Conservation (phyloP, 176 grass and related monocot genomes). For the Ensete glaucum region DNA sequence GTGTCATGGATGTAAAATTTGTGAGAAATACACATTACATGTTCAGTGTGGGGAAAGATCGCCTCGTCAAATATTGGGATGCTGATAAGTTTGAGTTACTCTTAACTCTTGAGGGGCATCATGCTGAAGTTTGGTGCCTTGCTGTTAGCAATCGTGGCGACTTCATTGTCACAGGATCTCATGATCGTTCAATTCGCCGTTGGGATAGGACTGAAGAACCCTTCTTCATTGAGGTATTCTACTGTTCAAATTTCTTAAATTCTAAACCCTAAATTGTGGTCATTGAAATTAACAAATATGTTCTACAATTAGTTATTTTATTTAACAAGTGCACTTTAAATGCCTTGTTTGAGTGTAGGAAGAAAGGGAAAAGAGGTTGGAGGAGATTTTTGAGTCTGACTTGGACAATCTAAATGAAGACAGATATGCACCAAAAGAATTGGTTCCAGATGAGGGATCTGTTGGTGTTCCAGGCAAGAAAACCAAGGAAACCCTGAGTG, state of each 20-base stretch:
- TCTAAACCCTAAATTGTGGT: neutral
- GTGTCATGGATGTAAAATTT: slow-evolving; percentile 94
- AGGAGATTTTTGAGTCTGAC: slow-evolving; percentile 86
- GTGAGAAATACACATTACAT: slow-evolving; percentile 88
- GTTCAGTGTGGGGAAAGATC: slow-evolving; percentile 95
- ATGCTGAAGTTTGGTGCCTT: slow-evolving; percentile 96
- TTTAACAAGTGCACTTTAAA: neutral
- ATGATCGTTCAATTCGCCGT: slow-evolving; percentile 84
- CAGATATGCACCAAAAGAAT: slow-evolving; percentile 71
- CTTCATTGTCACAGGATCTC: slow-evolving; percentile 85
- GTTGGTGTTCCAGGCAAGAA: slow-evolving; percentile 79
- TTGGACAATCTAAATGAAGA: slow-evolving; percentile 58
- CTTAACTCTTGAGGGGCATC: slow-evolving; percentile 90
- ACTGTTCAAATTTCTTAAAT: neutral
- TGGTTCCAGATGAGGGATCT: slow-evolving; percentile 70
- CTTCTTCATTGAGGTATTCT: slow-evolving; percentile 74
- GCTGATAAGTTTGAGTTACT: slow-evolving; percentile 97
- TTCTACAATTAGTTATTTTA: neutral
- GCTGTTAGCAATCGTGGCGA: slow-evolving; percentile 68
- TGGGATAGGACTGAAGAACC: slow-evolving; percentile 99
- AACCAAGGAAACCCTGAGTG: slow-evolving; percentile 79
- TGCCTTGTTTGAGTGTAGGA: slow-evolving; percentile 34
- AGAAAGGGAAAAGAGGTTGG: slow-evolving; percentile 84
- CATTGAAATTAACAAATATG: neutral
- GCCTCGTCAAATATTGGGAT: slow-evolving; percentile 86